phyloP scores from a whole-genome alignment of 805 yeast genomes.

The Ogataea salicorniae region DNA sequence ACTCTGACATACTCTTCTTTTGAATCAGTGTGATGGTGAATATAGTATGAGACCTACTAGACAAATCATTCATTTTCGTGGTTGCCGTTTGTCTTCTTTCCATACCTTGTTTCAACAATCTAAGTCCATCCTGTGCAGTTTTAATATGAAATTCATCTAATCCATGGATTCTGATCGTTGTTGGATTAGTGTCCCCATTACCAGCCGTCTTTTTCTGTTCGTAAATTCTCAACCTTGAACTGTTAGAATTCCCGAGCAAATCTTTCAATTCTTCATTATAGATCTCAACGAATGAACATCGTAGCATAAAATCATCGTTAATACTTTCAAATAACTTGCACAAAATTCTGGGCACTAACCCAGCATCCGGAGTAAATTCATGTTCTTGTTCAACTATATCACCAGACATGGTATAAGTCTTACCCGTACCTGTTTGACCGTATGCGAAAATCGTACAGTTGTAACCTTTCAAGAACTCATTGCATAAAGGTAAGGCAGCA shows the following conservation, averaged over 20 bases:
- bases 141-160: slow-evolving; percentile 56
- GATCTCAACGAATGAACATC: slow-evolving; percentile 50
- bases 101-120: slow-evolving; percentile 51
- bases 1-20: slow-evolving; percentile 28
- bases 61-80: slow-evolving; percentile 67
- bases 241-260: slow-evolving; percentile 35
- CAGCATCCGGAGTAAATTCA: slow-evolving; percentile 31
- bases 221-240: slow-evolving; percentile 34
- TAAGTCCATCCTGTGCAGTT: slow-evolving; percentile 52
- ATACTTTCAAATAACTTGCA: slow-evolving; percentile 33
- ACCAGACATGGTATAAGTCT: slow-evolving; percentile 59
- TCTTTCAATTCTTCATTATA: slow-evolving; percentile 42
- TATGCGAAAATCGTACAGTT: slow-evolving; percentile 55
- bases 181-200: slow-evolving; percentile 5
- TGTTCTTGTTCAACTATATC: slow-evolving; percentile 25
- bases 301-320: slow-evolving; percentile 36
- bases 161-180: slow-evolving; percentile 52
- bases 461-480: slow-evolving; percentile 45
- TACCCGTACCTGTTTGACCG: slow-evolving; percentile 61
- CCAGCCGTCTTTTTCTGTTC: slow-evolving; percentile 26
- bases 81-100: slow-evolving; percentile 60
- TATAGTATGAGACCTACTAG: slow-evolving; percentile 75
- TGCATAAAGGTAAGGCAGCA: slow-evolving; percentile 43
- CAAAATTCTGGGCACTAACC: slow-evolving; percentile 48
- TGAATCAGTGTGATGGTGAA: slow-evolving; percentile 59